phyloP scores from a whole-genome alignment of 1,284 basidiomycete species.

The Mycosarcoma mackinlayi region DNA sequence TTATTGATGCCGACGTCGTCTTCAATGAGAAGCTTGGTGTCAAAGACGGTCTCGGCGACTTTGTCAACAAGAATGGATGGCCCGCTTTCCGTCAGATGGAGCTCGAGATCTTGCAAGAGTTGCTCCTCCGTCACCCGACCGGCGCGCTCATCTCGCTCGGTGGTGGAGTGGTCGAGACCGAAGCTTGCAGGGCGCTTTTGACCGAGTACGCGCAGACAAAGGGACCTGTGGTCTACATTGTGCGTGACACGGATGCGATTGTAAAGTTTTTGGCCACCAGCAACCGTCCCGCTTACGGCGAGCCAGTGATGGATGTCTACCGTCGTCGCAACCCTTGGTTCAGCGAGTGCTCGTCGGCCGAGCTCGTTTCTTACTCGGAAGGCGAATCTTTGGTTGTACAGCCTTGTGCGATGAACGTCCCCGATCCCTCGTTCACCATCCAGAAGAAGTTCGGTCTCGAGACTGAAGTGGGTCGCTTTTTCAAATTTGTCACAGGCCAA shows the following conservation, averaged over 20 bases:
- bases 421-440: constrained; percentile 50
- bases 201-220: constrained; percentile 75
- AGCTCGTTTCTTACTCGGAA: constrained; percentile 80
- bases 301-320: constrained; percentile 82
- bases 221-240: constrained; percentile 79
- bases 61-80: constrained; percentile 82
- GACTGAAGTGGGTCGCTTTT: constrained; percentile 76
- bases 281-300: constrained; percentile 78
- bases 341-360: constrained; percentile 82
- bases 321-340: constrained; percentile 87
- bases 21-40: constrained; percentile 76
- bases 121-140: constrained; percentile 66
- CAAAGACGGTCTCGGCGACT: constrained; percentile 75
- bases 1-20: constrained; percentile 86
- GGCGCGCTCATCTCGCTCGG: constrained; percentile 78
- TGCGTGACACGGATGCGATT: constrained; percentile 78
- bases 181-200: constrained; percentile 74
- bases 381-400: constrained; percentile 43
- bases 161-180: constrained; percentile 91
- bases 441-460: constrained; percentile 65
- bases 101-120: constrained; percentile 67
- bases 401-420: constrained; percentile 40
- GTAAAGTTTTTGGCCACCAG: constrained; percentile 86
- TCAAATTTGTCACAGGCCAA: constrained; percentile 85
- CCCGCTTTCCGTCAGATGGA: constrained; percentile 76